Base-by-base conservation (phyloP, 805 yeast genomes). In the Cyberlindnera americana region DNA sequence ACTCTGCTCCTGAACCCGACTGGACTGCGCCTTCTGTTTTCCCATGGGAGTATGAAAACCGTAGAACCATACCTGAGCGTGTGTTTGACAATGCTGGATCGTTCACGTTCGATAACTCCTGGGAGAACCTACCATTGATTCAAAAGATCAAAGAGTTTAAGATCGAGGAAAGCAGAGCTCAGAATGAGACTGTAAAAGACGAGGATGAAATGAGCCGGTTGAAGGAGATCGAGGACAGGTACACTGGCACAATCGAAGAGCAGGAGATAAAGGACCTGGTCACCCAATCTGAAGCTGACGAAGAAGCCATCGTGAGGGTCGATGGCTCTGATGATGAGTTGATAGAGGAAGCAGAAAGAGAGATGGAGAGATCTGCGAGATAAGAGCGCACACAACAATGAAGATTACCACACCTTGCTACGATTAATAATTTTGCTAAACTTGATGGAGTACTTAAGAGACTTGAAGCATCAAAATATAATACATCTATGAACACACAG, bases 31-130 rank as follows among this genome's bases (percentile, higher is more conserved):
- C 55, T 7, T 47, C 62, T 12, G 41, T 60, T 10, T 60, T 60
- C 49, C 63, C 63, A 19, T 60, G 63, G 63, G 64, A 60, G 38
- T 25, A 26, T 19, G 53, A 53, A 29, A 22, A 37, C 12, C 47
- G 44, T 16, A 30, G 40, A 10, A 19, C 45, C 10, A 26, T 13
- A 7, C 43, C 54, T 1, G 53, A 54, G 25, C 46, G 64, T 26
- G 50, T 48, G 1, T 59, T 59, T 36, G 48, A 48, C 14, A 35
- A 34, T 33, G 31, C 29, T 13, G 37, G 37, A 5, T 16, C 44
- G 5, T 34, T 26, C 34, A 19, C 19, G 10, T 46, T 41, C 27
- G 40, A 41, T 24, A 43, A 44, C 12, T 38, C 47, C 4, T 53
- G 57, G 58, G 51, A 41, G 19, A 40, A 38, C n/a, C 22, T 49